These are phyloP conservation scores for Lichtheimia ramosa DNA, from an alignment of 371 early-diverging fungal species.

Conservation along the genomic window DNA sequence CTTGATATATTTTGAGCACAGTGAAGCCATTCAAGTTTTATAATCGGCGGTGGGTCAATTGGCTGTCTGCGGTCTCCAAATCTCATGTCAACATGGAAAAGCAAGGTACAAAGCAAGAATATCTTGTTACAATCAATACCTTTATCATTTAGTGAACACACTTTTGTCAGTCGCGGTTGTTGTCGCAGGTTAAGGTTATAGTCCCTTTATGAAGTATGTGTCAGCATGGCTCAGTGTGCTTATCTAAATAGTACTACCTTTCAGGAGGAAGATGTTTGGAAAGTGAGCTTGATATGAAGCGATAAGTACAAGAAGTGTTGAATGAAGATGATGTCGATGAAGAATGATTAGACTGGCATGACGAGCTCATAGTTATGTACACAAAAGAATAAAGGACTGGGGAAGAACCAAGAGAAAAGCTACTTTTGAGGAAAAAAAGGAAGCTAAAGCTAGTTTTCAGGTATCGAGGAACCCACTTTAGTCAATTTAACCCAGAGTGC, in stretches of 20 bases:
- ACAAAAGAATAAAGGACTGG: no score
- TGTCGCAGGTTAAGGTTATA: constrained; percentile 29
- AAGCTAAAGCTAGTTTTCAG: no score
- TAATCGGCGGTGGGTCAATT: constrained; percentile 51
- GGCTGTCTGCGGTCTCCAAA: constrained; percentile 33
- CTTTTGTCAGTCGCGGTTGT: constrained; percentile 31
- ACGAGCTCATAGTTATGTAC: no score
- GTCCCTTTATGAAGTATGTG: constrained; percentile 8
- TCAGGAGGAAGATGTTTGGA: constrained; percentile 22
- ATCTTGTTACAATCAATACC: constrained; percentile 27
- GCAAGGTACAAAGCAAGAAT: no score
- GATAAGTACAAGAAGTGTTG: constrained; percentile 34
- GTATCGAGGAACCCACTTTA: no score
- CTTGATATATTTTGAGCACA: constrained; percentile 34
- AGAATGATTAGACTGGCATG: no score
- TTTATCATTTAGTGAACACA: constrained; percentile 35
- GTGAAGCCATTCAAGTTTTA: constrained; percentile 38
- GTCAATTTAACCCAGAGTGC: no score
- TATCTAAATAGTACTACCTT: constrained; percentile 16
- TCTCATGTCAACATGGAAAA: no score
- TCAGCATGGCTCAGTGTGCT: background rate
- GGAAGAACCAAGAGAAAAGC: no score
- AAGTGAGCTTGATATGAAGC: constrained; percentile 42
- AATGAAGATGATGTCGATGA: no score
- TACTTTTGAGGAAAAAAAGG: no score